Base-by-base conservation (phyloP, 2,329 filamentous ascomycete genomes). In the Zymoseptoria passerinii region DNA sequence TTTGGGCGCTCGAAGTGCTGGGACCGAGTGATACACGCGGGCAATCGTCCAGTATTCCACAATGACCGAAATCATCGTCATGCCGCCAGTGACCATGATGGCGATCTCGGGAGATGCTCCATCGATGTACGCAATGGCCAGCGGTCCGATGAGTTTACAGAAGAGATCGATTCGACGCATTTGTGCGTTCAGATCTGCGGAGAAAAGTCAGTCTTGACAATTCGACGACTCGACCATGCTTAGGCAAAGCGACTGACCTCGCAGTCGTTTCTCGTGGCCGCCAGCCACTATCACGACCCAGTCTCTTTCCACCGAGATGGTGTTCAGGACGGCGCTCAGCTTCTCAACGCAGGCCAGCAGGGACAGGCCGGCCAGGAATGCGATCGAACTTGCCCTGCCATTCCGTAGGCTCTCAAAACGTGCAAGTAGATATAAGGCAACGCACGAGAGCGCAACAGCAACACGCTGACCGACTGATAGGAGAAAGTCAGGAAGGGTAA, bases 291-390 rank as follows among this genome's bases (percentile, higher is more conserved):
- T 77, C 3, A 83, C 75, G 48, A 83, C 79, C 87, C 87, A 90
- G 65, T 91, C 88, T 66, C 84, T 77, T 70, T 90, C 88, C 0
- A 91, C 79, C 0, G 87, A 77, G 0, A 90, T 81, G 0, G 82
- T 77, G 68, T 90, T 90, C 69, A 83, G 78, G 5, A 85, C 78
- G 1, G 84, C 78, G 13, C 77, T 78, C 8, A 89, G 71, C 69
- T 90, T 91, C 72, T 91, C 88, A 1, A 86, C 66, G 57, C 86
- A 88, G 0, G 85, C 85, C 50, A 89, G 72, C 0, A 82, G 18
- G 0, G 80, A 76, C n/a, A 75, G 68, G 2, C 68, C 28, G 1
- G 65, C 63, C 59, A 78, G 68, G 58, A 72, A 51, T 53, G 61
- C 20, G 27, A 60, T 52, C 2, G 59, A 58, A 23, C 50, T 53